Evolutionary conservation across 1,139 yeast species (phyloP).

Genomic region (Torulaspora pretoriensis): DNA sequence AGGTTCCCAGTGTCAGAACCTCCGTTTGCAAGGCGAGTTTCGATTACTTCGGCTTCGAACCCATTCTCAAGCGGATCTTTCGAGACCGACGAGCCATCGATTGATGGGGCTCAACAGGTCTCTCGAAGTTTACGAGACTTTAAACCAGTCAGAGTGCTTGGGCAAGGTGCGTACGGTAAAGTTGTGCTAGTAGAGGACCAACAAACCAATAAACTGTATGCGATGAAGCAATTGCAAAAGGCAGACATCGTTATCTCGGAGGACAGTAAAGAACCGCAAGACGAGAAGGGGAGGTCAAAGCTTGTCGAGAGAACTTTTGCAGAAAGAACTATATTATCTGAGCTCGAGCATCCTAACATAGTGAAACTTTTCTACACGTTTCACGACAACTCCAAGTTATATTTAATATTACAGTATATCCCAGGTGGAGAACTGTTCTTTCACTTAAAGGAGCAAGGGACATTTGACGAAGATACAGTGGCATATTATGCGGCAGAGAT

Average conservation of each 20-base stretch:
- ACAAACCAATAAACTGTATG: conserved; percentile 65
- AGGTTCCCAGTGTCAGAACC: conserved; percentile 32
- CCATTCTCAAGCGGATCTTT: conserved; percentile 5
- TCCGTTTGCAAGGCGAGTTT: conserved; percentile 28
- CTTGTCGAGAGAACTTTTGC: conserved; percentile 60
- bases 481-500: conserved; percentile 85
- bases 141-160: conserved; percentile 74
- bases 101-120: neutral
- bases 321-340: conserved; percentile 65
- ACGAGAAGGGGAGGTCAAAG: conserved; percentile 19
- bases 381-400: conserved; percentile 78
- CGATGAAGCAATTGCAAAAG: conserved; percentile 84
- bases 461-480: conserved; percentile 63
- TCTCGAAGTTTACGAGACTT: conserved; percentile 52
- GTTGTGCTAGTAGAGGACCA: conserved; percentile 72
- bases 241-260: conserved; percentile 57
- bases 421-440: conserved; percentile 93
- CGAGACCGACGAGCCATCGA: neutral
- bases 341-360: conserved; percentile 77
- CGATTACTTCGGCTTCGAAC: conserved; percentile 18
- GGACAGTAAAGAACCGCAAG: conserved; percentile 26
- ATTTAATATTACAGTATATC: conserved; percentile 75
- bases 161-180: conserved; percentile 89
- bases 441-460: conserved; percentile 56
- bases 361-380: conserved; percentile 86